phyloP scores from a whole-genome alignment of 2,329 filamentous ascomycete genomes.

The Atkinsonella texensis region DNA sequence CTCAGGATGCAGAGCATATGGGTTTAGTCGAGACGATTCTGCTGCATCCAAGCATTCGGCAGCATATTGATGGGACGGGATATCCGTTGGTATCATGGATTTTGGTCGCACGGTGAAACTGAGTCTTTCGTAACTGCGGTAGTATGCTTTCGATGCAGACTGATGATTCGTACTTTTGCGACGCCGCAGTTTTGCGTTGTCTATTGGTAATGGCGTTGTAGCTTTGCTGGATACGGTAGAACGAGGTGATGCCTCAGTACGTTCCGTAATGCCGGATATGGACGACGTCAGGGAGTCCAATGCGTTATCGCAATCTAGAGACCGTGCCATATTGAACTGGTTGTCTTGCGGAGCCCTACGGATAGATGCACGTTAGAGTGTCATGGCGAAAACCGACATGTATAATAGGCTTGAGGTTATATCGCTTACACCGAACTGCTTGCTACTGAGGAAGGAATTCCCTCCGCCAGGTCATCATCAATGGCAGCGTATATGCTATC shows the following conservation, averaged over 20 bases:
- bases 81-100: conserved; percentile 68
- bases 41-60: conserved; percentile 82
- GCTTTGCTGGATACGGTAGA: conserved; percentile 49
- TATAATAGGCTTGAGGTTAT: not conserved
- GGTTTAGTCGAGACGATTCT: conserved; percentile 78
- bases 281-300: conserved; percentile 39
- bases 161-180: conserved; percentile 8
- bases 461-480: conserved; percentile 14
- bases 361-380: not conserved
- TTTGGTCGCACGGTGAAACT: conserved; percentile 55
- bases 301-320: conserved; percentile 11
- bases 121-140: conserved; percentile 21
- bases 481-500: conserved; percentile 11
- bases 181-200: conserved; percentile 14
- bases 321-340: conserved; percentile 9
- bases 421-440: conserved; percentile 17
- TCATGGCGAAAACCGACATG: not conserved
- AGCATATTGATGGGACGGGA: conserved; percentile 70
- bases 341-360: conserved; percentile 8
- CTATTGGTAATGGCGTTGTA: conserved; percentile 44
- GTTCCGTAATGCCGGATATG: conserved; percentile 39
- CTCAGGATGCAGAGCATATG: conserved; percentile 73
- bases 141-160: conserved; percentile 15
- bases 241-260: conserved; percentile 41
- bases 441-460: conserved; percentile 12